Evolutionary conservation across 2,329 filamentous ascomycete species (phyloP), one percentile per base, ranked within the genome.

Genomic region (Pseudogymnoascus sp.): DNA sequence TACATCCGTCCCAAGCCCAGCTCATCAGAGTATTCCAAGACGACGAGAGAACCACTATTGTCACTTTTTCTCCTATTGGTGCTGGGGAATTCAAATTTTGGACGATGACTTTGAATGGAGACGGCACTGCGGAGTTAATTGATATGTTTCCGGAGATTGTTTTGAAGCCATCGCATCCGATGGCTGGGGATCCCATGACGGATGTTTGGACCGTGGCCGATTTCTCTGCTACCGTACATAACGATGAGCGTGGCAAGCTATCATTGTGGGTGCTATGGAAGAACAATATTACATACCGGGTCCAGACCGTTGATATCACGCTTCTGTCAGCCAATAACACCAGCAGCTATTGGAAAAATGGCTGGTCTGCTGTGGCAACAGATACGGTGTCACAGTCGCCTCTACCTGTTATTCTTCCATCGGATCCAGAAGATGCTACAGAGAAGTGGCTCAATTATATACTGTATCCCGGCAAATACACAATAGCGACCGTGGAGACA

Each of bases 71-170:
- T 9, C 93, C 95, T 0, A 86, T 95, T 66, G 89, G 92, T 31
- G 84, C 87, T 42, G 90, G 95, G 37, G 88, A 93, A 72, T 97
- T 99, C 81, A 97, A 96, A 74, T 93, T 99, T 72, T 99, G 93
- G 91, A 82, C 78, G 67, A 76, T 86, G n/a, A 84, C 84, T 62
- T 84, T 89, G 16, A 84, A 87, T 68, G 84, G 87, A 62, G 83
- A 83, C 68, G 81, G 88, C 69, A 67, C 77, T 68, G 67, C 76
- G 67, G 80, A 86, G 7, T 80, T 96, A 12, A 83, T 86, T 66
- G 91, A 96, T 69, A 77, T 91, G 21, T 92, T 90, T 68, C 83
- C 89, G 0, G 79, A 82, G 9, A 72, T 82, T 11, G 79, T 95
- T 34, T 80, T 88, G 25, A 89, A 92, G 1, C 84, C 84, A 65